Conservation (phyloP, 2,329 filamentous ascomycete species). For the Alternaria dauci region DNA sequence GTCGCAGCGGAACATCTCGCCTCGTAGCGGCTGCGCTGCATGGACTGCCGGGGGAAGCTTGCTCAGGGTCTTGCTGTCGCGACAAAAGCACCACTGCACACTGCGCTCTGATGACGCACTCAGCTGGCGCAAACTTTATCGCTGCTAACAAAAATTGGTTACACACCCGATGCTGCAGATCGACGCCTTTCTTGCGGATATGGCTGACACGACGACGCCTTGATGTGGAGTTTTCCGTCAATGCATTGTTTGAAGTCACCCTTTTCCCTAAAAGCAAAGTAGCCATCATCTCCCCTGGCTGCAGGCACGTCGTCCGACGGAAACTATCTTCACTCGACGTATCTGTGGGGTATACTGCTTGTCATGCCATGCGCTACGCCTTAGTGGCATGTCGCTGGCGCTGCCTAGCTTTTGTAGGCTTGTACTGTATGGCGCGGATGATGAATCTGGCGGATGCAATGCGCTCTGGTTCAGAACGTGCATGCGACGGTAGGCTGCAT, state of each 20-base stretch:
- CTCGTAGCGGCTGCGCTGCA: conserved; percentile 19
- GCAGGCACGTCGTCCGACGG: conserved; percentile 23
- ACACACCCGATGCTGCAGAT: conserved; percentile 39
- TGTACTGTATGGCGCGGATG: conserved; percentile 29
- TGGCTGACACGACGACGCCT: conserved; percentile 38
- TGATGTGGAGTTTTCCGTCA: conserved; percentile 22
- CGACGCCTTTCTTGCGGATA: conserved; percentile 42
- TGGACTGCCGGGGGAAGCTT: conserved; percentile 27
- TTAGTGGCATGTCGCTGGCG: conserved; percentile 29
- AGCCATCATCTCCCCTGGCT: conserved; percentile 20
- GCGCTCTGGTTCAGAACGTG: conserved; percentile 25
- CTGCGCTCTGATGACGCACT: conserved; percentile 15
- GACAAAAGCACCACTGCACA: conserved; percentile 16
- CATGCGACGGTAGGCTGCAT: conserved; percentile 31
- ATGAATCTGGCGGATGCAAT: conserved; percentile 34
- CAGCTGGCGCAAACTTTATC: conserved; percentile 20
- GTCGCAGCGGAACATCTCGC: conserved; percentile 25
- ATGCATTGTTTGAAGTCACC: conserved; percentile 14
- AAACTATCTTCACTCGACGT: conserved; percentile 25
- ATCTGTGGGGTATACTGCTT: conserved; percentile 28
- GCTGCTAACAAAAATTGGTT: conserved; percentile 14
- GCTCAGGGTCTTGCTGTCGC: conserved; percentile 26
- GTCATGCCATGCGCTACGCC: conserved; percentile 23
- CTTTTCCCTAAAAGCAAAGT: conserved; percentile 17
- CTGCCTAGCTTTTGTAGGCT: conserved; percentile 13